Evolutionary conservation across 164 flowering plant genomes (phyloP), one percentile per base, ranked within the genome.

Genomic region (Litsea cubeba): DNA sequence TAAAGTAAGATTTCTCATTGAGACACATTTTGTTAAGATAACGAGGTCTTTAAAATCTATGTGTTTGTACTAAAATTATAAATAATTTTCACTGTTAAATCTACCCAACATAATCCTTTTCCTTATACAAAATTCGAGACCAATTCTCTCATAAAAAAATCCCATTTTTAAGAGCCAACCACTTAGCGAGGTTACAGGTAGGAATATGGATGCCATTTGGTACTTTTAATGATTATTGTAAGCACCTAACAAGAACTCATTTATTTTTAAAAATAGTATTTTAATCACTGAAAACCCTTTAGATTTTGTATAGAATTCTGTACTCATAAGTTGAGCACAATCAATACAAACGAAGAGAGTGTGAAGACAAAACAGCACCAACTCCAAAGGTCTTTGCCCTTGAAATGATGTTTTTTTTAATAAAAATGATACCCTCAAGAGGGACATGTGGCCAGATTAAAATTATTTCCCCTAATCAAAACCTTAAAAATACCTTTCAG

Each of bases 311-410:
- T 15, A 66, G n/a, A 28, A 18, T 3, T 32, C 5, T 69, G 6
- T 11, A 49, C 57, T 18, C n/a, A 46, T 40, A 49, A 40, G 58
- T 23, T 69, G 30, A 76, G 62, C 46, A 63, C 57, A 63, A 23
- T 69, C 32, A 49, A 49, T 30, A 73, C 22, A 50, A 70, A 72
- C 30, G 66, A 50, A 49, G n/a, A 74, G 75, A 60, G 54, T 49
- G 50, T 65, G 75, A 68, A 67, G 71, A 74, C 66, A 74, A 78
- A 71, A 24, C 46, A 76, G 63, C 69, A 67, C 65, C 77, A 62
- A 75, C 81, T 78, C 35, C 81, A 62, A 71, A 51, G 65, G 69
- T 69, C 23, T 50, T 3, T 62, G n/a, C 60, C 17, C 12, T 11
- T 22, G 17, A 70, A 50, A 70, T 70, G 22, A 24, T 70, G 49